phyloP scores from a whole-genome alignment of 2,329 filamentous ascomycete species.

The Ceratocystis harringtonii region DNA sequence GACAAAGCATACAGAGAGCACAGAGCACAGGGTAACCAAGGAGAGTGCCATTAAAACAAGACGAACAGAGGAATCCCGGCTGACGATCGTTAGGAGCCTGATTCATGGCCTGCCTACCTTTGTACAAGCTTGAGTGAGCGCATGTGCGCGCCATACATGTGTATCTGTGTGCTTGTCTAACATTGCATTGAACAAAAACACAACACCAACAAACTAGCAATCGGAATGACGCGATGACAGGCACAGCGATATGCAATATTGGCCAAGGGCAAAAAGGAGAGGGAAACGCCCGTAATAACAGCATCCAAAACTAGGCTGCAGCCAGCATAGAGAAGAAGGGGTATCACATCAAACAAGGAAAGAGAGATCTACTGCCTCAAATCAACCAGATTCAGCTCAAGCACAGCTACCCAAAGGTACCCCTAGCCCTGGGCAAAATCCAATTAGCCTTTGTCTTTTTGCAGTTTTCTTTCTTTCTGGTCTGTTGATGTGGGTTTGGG shows the following conservation, averaged over 20 bases:
- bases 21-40: not conserved
- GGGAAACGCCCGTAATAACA: not conserved
- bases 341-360: not conserved
- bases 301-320: not conserved
- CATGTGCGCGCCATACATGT: not conserved
- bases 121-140: not conserved
- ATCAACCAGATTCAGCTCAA: not conserved
- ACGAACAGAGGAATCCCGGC: not conserved
- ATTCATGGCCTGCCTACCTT: not conserved
- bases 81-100: not conserved
- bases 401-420: not conserved
- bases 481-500: not conserved
- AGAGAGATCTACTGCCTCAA: not conserved
- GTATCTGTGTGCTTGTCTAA: not conserved
- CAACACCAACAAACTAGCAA: not conserved
- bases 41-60: not conserved
- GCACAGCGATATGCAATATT: not conserved
- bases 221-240: not conserved
- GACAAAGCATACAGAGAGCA: not conserved
- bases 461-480: not conserved
- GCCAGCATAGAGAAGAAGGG: not conserved
- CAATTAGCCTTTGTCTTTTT: not conserved
- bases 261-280: not conserved
- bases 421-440: not conserved
- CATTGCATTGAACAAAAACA: not conserved